A percentile compares a stretch with the other conserved stretches of the same genome.
phyloP scores from a whole-genome alignment of 495 filamentous ascomycete genomes.

The Hyaloscypha bicolor region DNA sequence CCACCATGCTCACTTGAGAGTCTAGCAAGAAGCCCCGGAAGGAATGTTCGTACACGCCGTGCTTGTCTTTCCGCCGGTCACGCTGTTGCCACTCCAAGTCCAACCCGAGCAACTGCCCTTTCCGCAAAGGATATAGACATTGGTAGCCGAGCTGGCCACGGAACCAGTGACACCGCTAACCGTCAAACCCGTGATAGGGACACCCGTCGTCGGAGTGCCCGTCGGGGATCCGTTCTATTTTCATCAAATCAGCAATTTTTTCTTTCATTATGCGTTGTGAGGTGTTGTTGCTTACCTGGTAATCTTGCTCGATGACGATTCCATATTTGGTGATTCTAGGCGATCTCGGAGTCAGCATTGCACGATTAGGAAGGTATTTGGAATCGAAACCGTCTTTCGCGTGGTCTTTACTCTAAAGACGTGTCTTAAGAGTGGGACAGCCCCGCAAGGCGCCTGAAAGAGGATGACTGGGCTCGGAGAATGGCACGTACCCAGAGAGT shows the following conservation, averaged over 20 bases:
- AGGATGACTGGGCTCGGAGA: too few relatives aligned
- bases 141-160: conserved; percentile 44
- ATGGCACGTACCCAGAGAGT: conserved; percentile 39
- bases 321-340: conserved; percentile 58
- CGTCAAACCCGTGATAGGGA: conserved; percentile 62
- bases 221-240: conserved; percentile 56
- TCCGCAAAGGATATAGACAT: conserved; percentile 59
- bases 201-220: conserved; percentile 61
- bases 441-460: too few relatives aligned
- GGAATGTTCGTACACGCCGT: conserved; percentile 47
- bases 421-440: too few relatives aligned
- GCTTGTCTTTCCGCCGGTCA: conserved; percentile 53
- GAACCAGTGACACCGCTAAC: conserved; percentile 55
- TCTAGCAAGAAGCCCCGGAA: conserved; percentile 43
- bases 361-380: too few relatives aligned
- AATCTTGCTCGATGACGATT: conserved; percentile 71
- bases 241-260: too few relatives aligned
- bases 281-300: conserved; percentile 37
- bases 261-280: not conserved
- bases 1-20: not conserved
- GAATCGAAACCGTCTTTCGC: too few relatives aligned
- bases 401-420: too few relatives aligned
- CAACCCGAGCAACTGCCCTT: conserved; percentile 48
- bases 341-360: too few relatives aligned
- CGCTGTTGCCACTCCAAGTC: conserved; percentile 48